phyloP scores from a whole-genome alignment of 1,284 basidiomycete species.

The Ustilago loliicola region DNA sequence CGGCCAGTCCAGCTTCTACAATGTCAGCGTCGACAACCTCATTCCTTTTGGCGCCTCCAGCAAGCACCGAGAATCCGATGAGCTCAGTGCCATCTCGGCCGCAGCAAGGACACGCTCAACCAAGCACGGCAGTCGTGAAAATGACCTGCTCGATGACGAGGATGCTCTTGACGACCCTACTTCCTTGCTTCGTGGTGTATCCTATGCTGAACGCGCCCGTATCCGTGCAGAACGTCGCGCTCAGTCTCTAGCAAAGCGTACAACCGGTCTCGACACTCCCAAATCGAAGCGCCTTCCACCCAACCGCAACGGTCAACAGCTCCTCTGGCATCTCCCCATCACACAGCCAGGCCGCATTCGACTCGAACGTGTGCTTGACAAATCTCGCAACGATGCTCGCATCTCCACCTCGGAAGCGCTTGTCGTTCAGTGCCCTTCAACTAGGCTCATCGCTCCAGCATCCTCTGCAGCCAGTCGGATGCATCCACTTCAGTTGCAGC shows the following conservation, averaged over 20 bases:
- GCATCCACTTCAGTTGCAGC: slow-evolving; percentile 23
- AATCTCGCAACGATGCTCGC: slow-evolving; percentile 59
- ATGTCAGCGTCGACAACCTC: slow-evolving; percentile 79
- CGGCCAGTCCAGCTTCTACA: slow-evolving; percentile 74
- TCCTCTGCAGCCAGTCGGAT: slow-evolving; percentile 3
- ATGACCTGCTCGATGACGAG: slow-evolving; percentile 33
- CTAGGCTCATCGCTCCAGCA: slow-evolving; percentile 43
- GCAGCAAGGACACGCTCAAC: slow-evolving; percentile 18
- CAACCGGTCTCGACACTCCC: slow-evolving; percentile 29
- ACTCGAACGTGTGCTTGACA: slow-evolving; percentile 65
- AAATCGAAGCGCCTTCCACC: slow-evolving; percentile 21
- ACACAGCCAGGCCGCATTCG: slow-evolving; percentile 56
- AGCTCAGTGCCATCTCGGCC: slow-evolving; percentile 40
- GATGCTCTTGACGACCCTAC: slow-evolving; percentile 42
- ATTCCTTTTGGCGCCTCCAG: slow-evolving; percentile 70
- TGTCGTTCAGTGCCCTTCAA: slow-evolving; percentile 65
- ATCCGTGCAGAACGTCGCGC: slow-evolving; percentile 45
- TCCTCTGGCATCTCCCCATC: slow-evolving; percentile 60
- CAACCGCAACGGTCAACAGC: slow-evolving; percentile 28
- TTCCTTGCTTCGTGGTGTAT: slow-evolving; percentile 43
- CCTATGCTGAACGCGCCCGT: slow-evolving; percentile 42
- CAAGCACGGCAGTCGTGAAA: slow-evolving; percentile 15
- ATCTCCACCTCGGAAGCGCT: slow-evolving; percentile 55
- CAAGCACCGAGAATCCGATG: slow-evolving; percentile 22
- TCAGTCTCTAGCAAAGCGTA: slow-evolving; percentile 21